Conservation (phyloP, 2,329 filamentous ascomycete genomes). For the Penicillium sp. region DNA sequence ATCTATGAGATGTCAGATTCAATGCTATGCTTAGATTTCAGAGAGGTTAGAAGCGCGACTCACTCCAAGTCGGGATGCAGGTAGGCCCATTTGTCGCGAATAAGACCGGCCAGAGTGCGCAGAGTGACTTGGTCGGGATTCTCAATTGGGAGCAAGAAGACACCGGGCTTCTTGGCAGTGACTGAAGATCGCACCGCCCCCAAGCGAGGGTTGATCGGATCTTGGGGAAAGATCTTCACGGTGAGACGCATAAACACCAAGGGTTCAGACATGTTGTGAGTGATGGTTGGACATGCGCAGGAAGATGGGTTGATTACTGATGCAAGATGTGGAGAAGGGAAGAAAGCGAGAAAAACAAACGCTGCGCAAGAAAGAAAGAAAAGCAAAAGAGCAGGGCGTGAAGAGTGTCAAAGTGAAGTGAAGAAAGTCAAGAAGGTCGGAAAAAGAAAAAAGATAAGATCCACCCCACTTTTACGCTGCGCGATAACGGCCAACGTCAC, state of each 20-base stretch:
- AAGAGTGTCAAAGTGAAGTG: too few relatives aligned
- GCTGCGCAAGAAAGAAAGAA: constrained; percentile 1
- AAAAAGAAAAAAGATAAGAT: too few relatives aligned
- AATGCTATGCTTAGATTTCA: neutral
- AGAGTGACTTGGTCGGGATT: constrained; percentile 35
- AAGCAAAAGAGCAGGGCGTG: too few relatives aligned
- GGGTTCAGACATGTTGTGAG: neutral
- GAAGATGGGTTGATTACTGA: too few relatives aligned
- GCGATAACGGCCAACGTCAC: too few relatives aligned
- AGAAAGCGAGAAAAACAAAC: neutral
- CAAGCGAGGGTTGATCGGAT: constrained; percentile 18
- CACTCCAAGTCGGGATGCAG: constrained; percentile 36
- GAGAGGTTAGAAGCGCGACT: constrained; percentile 14
- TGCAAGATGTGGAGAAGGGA: neutral
- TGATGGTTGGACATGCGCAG: too few relatives aligned
- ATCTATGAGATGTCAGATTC: constrained; percentile 22
- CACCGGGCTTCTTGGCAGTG: constrained; percentile 21
- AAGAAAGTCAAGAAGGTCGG: too few relatives aligned
- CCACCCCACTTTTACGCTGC: too few relatives aligned
- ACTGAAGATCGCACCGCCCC: neutral
- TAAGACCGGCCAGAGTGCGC: constrained; percentile 32
- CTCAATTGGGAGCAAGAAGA: constrained; percentile 34
- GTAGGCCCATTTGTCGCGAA: constrained; percentile 36
- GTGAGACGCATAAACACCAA: constrained; percentile 43
- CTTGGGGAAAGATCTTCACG: constrained; percentile 36